phyloP scores from a whole-genome alignment of 2,329 filamentous ascomycete genomes.

The Trichoderma arundinaceum region DNA sequence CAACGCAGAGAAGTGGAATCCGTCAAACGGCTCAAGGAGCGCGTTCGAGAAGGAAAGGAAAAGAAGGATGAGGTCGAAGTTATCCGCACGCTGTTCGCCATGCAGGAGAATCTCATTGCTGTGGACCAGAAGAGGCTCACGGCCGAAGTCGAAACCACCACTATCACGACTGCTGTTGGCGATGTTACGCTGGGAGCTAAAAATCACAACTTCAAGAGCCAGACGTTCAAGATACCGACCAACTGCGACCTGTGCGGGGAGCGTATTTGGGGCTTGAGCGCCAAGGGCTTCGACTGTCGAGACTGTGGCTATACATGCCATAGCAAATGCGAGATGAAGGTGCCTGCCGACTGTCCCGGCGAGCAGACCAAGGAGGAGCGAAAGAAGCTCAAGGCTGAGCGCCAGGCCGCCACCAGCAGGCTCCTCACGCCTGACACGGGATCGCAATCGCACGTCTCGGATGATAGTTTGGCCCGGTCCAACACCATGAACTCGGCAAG shows the following conservation, averaged over 20 bases:
- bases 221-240: slow-evolving; percentile 98
- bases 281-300: slow-evolving; percentile 94
- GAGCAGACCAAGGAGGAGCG: slow-evolving; percentile 93
- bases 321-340: slow-evolving; percentile 99
- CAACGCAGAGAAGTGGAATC: slow-evolving; percentile 85
- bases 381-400: slow-evolving; percentile 87
- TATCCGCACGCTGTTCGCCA: slow-evolving; percentile 78
- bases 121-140: slow-evolving; percentile 83
- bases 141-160: slow-evolving; percentile 90
- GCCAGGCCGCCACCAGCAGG: slow-evolving; percentile 78
- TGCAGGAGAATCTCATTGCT: slow-evolving; percentile 85
- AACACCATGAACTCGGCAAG: slow-evolving; percentile 91
- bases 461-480: slow-evolving; percentile 72
- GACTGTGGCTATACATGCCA: slow-evolving; percentile 99
- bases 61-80: slow-evolving; percentile 88
- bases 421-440: slow-evolving; percentile 55
- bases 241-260: slow-evolving; percentile 98
- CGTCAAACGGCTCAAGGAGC: slow-evolving; percentile 73
- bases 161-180: slow-evolving; percentile 88
- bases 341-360: slow-evolving; percentile 92
- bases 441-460: slow-evolving; percentile 55
- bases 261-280: slow-evolving; percentile 93
- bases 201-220: slow-evolving; percentile 97
- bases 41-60: slow-evolving; percentile 81
- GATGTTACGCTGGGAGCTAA: slow-evolving; percentile 91